These are phyloP conservation scores for Phialophora expanda DNA, from an alignment of 2,329 filamentous ascomycete species.

Conservation along the genomic window DNA sequence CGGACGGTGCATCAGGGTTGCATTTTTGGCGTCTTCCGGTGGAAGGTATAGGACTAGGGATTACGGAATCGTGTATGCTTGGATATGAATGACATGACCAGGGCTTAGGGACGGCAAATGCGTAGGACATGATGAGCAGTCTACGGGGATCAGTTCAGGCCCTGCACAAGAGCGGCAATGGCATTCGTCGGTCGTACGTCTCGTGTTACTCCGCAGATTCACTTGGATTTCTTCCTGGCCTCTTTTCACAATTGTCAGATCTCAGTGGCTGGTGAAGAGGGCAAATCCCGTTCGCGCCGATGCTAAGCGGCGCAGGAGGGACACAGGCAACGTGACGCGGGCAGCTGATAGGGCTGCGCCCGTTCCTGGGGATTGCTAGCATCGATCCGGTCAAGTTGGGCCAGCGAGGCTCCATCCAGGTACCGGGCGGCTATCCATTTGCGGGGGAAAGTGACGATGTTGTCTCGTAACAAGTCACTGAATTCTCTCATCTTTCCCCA, in stretches of 20 bases:
- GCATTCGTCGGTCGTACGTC: constrained; percentile 3
- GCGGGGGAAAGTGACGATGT: constrained; percentile 27
- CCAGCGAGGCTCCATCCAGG: constrained; percentile 6
- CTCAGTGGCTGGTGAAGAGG: constrained; percentile 19
- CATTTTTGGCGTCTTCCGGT: not conserved
- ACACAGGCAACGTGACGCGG: not conserved
- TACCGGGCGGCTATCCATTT: constrained; percentile 26
- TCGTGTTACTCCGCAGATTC: constrained; percentile 20
- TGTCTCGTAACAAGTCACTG: constrained; percentile 25
- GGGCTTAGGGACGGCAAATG: constrained; percentile 5
- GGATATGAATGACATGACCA: constrained; percentile 6
- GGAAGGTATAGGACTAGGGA: constrained; percentile 2
- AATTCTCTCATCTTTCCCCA: constrained; percentile 20
- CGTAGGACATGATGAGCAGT: not conserved
- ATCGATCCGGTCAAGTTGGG: constrained; percentile 20
- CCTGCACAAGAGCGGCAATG: not conserved
- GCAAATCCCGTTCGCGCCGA: constrained; percentile 16
- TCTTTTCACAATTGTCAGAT: constrained; percentile 6
- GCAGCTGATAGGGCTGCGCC: constrained; percentile 23
- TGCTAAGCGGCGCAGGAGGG: constrained; percentile 22
- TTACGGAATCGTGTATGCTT: constrained; percentile 14
- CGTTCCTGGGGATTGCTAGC: constrained; percentile 24
- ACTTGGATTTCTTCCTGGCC: constrained; percentile 13
- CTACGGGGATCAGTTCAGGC: not conserved
- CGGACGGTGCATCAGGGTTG: constrained; percentile 2